Conservation (phyloP, 2,329 filamentous ascomycete species). For the Trichophyton mentagrophytes region DNA sequence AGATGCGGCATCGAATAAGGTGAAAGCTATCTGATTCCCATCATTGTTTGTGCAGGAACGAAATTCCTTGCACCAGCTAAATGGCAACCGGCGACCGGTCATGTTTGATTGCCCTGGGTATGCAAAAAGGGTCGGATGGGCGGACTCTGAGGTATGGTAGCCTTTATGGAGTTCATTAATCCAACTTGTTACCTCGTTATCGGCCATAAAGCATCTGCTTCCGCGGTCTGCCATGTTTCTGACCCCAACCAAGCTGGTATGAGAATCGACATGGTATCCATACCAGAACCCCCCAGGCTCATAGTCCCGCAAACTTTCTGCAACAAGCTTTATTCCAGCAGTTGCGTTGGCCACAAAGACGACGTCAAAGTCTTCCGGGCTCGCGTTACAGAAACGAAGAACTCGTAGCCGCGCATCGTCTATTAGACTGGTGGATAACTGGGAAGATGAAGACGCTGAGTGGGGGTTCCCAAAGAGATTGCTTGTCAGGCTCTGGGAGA, state of each 20-base stretch:
- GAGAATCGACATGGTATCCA: conserved; percentile 68
- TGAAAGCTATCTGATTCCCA: conserved; percentile 39
- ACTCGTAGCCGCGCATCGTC: conserved; percentile 62
- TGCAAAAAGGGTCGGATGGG: conserved; percentile 48
- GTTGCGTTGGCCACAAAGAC: conserved; percentile 90
- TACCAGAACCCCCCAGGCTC: conserved; percentile 58
- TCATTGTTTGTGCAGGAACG: conserved; percentile 1
- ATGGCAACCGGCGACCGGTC: conserved; percentile 64
- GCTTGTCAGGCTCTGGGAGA: conserved; percentile 63
- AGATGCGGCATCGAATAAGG: conserved; percentile 73
- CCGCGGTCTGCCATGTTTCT: conserved; percentile 56
- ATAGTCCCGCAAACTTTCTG: conserved; percentile 59
- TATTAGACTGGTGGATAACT: conserved; percentile 58
- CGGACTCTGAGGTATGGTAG: conserved; percentile 12
- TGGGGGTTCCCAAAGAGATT: conserved; percentile 86
- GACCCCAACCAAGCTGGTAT: conserved; percentile 76
- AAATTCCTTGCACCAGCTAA: conserved; percentile 51
- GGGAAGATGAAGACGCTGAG: conserved; percentile 70
- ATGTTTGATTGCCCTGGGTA: conserved; percentile 91
- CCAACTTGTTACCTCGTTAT: conserved; percentile 54
- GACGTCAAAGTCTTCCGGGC: conserved; percentile 69
- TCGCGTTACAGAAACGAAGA: conserved; percentile 66
- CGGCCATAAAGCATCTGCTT: conserved; percentile 49
- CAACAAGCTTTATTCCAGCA: conserved; percentile 74
- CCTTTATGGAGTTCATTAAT: conserved; percentile 32